Percentiles rank a stretch among this genome's conserved stretches.
phyloP scores from a whole-genome alignment of 1,284 basidiomycete species.

The Microbotryum lychnidis-dioicae region DNA sequence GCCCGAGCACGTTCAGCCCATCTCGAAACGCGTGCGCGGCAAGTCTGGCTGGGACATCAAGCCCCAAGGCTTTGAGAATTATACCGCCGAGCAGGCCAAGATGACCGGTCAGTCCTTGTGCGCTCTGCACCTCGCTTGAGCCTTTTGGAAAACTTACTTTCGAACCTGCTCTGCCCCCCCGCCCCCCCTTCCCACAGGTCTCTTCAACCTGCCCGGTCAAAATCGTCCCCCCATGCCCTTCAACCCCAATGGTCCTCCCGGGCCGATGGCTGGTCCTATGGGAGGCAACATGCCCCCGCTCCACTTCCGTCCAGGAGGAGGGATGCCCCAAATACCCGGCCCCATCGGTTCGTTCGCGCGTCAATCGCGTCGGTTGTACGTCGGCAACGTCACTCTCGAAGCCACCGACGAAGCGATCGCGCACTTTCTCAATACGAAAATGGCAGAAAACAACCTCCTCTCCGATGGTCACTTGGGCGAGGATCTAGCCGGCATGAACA shows the following conservation, averaged over 20 bases:
- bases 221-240: conserved; percentile 74
- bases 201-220: conserved; percentile 86
- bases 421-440: conserved; percentile 90
- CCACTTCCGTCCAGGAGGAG: conserved; percentile 23
- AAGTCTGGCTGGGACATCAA: conserved; percentile 93
- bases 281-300: conserved; percentile 41
- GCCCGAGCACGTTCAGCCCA: conserved; percentile 69
- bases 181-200: conserved; percentile 46
- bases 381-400: conserved; percentile 86
- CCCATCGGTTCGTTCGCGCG: conserved; percentile 49
- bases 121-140: background rate
- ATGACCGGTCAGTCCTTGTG: conserved; percentile 63
- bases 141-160: too few relatives aligned
- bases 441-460: conserved; percentile 57
- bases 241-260: conserved; percentile 48
- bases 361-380: conserved; percentile 88
- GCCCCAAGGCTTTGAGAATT: conserved; percentile 89
- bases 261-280: conserved; percentile 16
- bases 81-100: conserved; percentile 90
- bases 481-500: conserved; percentile 25
- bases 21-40: conserved; percentile 77
- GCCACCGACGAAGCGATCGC: conserved; percentile 83
- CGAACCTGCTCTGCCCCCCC: background rate
- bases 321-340: conserved; percentile 21
- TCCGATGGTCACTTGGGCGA: conserved; percentile 48